phyloP scores from a whole-genome alignment of 1,139 yeast genomes.

The Taphrina pruni region DNA sequence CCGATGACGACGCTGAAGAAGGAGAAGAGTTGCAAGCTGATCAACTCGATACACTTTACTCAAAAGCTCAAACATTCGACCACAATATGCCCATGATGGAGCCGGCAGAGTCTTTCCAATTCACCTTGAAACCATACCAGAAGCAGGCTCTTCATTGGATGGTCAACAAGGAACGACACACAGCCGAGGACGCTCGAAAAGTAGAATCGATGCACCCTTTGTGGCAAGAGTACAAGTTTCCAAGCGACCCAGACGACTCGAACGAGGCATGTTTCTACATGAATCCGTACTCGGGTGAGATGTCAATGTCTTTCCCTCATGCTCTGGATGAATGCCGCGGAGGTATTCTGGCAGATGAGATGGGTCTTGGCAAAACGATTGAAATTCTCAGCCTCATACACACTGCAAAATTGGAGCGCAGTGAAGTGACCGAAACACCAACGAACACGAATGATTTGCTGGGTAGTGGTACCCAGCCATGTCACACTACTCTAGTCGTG shows the following conservation, averaged over 20 bases:
- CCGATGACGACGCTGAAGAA: constrained; percentile 50
- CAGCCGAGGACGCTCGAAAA: constrained; percentile 48
- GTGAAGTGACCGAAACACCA: constrained; percentile 2
- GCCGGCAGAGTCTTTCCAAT: constrained; percentile 61
- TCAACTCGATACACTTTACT: constrained; percentile 77
- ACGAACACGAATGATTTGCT: constrained; percentile 13
- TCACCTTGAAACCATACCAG: constrained; percentile 73
- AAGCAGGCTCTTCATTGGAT: constrained; percentile 56
- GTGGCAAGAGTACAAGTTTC: constrained; percentile 85
- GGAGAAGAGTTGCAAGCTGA: constrained; percentile 55
- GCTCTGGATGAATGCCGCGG: constrained; percentile 62
- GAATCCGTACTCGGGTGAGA: constrained; percentile 81
- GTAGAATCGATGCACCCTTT: constrained; percentile 79
- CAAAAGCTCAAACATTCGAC: constrained; percentile 60
- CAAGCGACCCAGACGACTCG: constrained; percentile 51
- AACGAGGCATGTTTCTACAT: constrained; percentile 63
- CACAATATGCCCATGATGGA: constrained; percentile 64
- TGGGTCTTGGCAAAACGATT: constrained; percentile 95
- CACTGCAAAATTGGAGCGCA: constrained; percentile 43
- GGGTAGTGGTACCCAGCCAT: constrained; percentile 51
- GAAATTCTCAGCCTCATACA: constrained; percentile 77
- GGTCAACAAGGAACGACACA: constrained; percentile 62
- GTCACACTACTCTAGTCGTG: constrained; percentile 73
- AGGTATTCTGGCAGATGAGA: constrained; percentile 95
- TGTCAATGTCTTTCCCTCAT: constrained; percentile 69